Conservation (phyloP, 345 rosid genomes). For the Pugionium dolabratum region DNA sequence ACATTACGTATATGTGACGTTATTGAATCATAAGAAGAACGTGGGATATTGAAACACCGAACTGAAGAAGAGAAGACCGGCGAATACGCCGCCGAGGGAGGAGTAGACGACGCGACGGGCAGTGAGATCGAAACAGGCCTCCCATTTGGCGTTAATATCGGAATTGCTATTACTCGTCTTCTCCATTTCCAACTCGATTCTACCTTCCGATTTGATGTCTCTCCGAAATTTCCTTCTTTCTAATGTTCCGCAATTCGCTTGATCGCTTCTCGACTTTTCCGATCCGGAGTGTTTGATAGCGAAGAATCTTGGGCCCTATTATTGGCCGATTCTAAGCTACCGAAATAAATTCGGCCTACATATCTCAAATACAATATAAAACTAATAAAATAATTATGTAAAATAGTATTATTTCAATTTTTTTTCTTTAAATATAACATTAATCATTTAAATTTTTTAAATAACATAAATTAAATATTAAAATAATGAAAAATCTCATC, state of each 20-base stretch:
- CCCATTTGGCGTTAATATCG: conserved; percentile 84
- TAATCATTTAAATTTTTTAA: too few relatives aligned
- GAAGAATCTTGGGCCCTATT: conserved; percentile 5
- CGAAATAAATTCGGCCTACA: background rate
- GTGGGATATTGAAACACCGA: conserved; percentile 14
- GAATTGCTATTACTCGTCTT: conserved; percentile 43
- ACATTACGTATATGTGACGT: background rate
- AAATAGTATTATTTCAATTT: too few relatives aligned
- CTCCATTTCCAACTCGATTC: conserved; percentile 41
- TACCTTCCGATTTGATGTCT: conserved; percentile 25
- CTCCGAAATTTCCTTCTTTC: background rate
- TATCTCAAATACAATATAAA: background rate
- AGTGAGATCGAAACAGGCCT: conserved; percentile 85
- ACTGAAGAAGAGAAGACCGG: conserved; percentile 92
- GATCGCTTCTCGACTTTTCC: background rate
- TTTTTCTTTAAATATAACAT: too few relatives aligned
- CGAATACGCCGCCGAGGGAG: conserved; percentile 74
- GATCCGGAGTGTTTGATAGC: conserved; percentile 29
- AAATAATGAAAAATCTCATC: too few relatives aligned
- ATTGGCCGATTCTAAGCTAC: background rate
- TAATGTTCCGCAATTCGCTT: conserved; percentile 15
- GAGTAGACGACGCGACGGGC: conserved; percentile 84
- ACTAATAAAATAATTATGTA: background rate
- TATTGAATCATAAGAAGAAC: conserved; percentile 21
- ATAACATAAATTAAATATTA: too few relatives aligned